phyloP scores from a whole-genome alignment of 331 rosid species.

The Quercus tomentella region DNA sequence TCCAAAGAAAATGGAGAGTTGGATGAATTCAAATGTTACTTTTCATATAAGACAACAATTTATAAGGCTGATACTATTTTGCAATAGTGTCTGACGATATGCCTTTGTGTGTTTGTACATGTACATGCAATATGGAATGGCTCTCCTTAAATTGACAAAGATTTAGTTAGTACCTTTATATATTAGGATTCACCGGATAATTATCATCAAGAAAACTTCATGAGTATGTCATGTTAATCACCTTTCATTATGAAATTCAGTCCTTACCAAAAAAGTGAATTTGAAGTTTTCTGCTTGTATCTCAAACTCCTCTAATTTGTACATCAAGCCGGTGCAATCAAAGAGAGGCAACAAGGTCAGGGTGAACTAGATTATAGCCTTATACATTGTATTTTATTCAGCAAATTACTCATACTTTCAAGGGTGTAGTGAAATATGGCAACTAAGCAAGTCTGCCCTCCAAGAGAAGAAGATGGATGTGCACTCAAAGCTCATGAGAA shows the following conservation, averaged over 20 bases:
- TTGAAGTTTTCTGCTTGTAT: background rate
- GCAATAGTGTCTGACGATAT: background rate
- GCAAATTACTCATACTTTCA: background rate
- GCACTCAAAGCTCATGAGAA: conserved; percentile 77
- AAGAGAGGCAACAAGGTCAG: background rate
- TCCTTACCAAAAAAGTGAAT: background rate
- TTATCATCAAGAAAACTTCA: background rate
- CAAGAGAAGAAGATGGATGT: conserved; percentile 56
- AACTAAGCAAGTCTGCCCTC: conserved; percentile 68
- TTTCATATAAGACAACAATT: background rate
- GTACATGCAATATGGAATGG: background rate
- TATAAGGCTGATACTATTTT: background rate
- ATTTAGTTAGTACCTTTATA: background rate
- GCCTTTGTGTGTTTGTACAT: background rate
- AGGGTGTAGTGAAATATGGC: conserved; percentile 55
- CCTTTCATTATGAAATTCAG: background rate
- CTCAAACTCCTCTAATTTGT: background rate
- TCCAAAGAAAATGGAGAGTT: background rate
- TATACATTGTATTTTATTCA: background rate
- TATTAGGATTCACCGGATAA: background rate
- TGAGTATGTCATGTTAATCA: background rate
- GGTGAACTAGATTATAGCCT: background rate
- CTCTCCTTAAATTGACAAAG: background rate
- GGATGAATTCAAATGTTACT: background rate
- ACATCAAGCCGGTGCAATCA: background rate